Base-by-base conservation (phyloP, 2,329 filamentous ascomycete genomes). In the Xylariaceae sp. region DNA sequence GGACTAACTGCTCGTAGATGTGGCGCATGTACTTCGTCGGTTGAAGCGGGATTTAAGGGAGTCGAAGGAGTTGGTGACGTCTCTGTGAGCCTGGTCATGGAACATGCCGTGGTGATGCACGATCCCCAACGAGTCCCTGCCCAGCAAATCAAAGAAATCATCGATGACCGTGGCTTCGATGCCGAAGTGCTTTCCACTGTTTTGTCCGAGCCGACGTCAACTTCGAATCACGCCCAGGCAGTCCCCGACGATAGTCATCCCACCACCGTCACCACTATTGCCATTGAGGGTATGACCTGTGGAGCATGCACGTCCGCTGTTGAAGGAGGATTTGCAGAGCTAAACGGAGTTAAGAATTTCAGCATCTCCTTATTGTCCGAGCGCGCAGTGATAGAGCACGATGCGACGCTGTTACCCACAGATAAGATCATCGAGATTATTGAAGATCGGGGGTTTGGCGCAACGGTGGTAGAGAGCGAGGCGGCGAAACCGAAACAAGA, bases 1-100 rank as follows among this genome's bases (percentile, higher is more conserved):
- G 47, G 37, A 56, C 70, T 75, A 58, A 75, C 63, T 36, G 29
- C 36, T 80, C 76, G 81, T 79, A 84, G 80, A 60, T 99, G 94
- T 74, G 92, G 92, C 68, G 87, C 92, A 63, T 99, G 94, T 70
- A 96, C 92, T 26, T 95, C 92, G 42, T 87, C 94, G n/a, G 87
- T 99, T 63, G 92, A 97, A 78, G 83, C 87, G 55, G 94, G 88
- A 61, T 95, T 99, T 74, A 87, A 89, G 65, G 83, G 81, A 61
- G 80, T 95, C 5, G 78, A 87, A 37, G 92, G 94, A 51, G 85
- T 94, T 9, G 88, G 87, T 59, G 90, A 80, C 63, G 90, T 97
- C 55, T 95, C 91, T 9, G 88, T 99, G 65, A 96, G 90, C 69
- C 76, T 99, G 64, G 88, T 96, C 52, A 95, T 96, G 84, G 92